phyloP scores from a whole-genome alignment of 257 asterid species.

The Ophiorrhiza pumila region DNA sequence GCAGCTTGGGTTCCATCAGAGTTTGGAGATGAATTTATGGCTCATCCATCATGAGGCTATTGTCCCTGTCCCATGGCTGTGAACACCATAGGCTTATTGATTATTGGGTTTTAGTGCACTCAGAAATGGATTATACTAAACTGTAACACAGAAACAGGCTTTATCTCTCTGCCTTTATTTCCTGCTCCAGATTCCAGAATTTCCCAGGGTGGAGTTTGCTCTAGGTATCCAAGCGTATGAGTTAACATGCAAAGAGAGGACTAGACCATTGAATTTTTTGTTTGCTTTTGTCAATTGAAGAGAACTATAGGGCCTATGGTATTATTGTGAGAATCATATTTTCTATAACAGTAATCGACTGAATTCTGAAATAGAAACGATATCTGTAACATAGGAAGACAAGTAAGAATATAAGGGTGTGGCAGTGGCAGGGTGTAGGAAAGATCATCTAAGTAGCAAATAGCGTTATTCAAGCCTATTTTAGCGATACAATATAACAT shows the following conservation, averaged over 20 bases:
- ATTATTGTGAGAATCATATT: conserved; percentile 1
- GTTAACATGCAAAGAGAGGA: background rate
- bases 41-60: background rate
- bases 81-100: background rate
- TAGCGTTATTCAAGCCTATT: background rate
- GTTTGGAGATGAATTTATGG: background rate
- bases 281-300: background rate
- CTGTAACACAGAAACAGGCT: background rate
- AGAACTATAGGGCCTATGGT: background rate
- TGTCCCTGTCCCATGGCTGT: background rate
- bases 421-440: background rate
- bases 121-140: background rate
- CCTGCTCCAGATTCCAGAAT: background rate
- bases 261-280: no score
- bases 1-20: background rate
- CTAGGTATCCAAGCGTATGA: background rate
- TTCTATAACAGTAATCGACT: background rate
- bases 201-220: background rate
- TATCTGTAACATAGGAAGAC: background rate
- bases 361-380: background rate
- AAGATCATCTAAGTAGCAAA: conserved; percentile 2
- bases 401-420: background rate
- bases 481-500: background rate
- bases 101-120: background rate
- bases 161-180: background rate